Conservation (phyloP, 768 basidiomycete genomes). For the Termitomyces sp. region DNA sequence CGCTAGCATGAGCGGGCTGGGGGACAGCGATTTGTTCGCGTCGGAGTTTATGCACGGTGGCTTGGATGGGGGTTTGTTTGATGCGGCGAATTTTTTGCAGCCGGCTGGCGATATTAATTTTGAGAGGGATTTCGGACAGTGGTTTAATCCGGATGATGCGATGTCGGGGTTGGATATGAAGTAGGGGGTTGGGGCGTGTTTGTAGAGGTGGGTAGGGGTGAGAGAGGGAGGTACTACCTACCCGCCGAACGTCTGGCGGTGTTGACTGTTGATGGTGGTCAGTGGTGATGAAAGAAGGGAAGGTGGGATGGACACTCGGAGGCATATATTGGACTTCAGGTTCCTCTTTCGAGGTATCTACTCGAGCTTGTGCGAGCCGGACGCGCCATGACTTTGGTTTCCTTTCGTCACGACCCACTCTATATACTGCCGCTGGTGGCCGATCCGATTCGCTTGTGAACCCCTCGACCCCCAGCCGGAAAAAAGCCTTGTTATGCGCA, state of each 20-base stretch:
- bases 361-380: neutral
- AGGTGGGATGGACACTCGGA: neutral
- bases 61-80: constrained; percentile 43
- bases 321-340: neutral
- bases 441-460: neutral
- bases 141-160: constrained; percentile 61
- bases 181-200: neutral
- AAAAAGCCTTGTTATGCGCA: constrained; percentile 3
- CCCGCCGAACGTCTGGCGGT: neutral
- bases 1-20: constrained; percentile 4
- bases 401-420: neutral
- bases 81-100: constrained; percentile 33
- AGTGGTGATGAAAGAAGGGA: neutral
- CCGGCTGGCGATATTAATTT: constrained; percentile 55
- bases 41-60: constrained; percentile 43
- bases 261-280: neutral
- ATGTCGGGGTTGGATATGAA: constrained; percentile 20
- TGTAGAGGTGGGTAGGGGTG: neutral
- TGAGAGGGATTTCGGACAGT: constrained; percentile 72
- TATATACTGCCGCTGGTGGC: neutral
- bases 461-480: neutral
- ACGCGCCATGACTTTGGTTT: neutral
- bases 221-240: neutral
- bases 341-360: neutral
- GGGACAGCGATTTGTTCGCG: constrained; percentile 19